Conservation (phyloP, 2,329 filamentous ascomycete genomes). For the Teratosphaeria viscida region DNA sequence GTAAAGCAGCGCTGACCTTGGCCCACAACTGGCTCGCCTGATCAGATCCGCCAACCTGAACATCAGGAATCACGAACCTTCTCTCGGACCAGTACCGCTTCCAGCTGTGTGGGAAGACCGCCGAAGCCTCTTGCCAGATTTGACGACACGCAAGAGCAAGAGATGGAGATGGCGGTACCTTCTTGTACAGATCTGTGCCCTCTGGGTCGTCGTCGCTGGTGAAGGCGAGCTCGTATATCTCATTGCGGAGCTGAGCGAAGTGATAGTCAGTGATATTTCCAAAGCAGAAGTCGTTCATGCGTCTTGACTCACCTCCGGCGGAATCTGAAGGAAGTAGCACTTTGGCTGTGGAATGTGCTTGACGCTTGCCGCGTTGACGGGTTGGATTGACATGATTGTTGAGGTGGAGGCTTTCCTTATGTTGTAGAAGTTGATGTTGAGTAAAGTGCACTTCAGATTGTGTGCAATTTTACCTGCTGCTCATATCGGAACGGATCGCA, state of each 20-base stretch:
- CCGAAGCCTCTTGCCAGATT: not conserved
- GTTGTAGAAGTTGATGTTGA: not conserved
- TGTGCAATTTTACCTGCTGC: not conserved
- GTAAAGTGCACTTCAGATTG: not conserved
- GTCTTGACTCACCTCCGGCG: not conserved
- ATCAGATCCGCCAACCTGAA: not conserved
- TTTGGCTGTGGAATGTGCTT: not conserved
- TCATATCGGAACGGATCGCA: not conserved
- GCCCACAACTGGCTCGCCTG: too few species aligned
- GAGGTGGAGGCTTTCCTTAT: not conserved
- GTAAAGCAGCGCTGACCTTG: too few species aligned
- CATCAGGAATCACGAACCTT: not conserved
- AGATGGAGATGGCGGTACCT: not conserved
- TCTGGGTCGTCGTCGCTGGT: constrained; percentile 1
- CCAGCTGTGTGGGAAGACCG: not conserved
- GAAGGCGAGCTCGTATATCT: not conserved
- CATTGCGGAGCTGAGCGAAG: not conserved
- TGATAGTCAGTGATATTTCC: not conserved
- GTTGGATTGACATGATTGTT: not conserved
- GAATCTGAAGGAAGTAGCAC: not conserved
- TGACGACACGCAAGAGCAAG: not conserved
- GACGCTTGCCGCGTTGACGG: not conserved
- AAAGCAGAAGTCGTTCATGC: not conserved
- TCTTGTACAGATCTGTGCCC: not conserved
- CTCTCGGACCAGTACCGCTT: not conserved